A percentile compares a stretch with the other conserved stretches of the same genome.
These are phyloP conservation scores for Verticillium tricorpus DNA, from an alignment of 2,329 filamentous ascomycete genomes.

Conservation along the genomic window DNA sequence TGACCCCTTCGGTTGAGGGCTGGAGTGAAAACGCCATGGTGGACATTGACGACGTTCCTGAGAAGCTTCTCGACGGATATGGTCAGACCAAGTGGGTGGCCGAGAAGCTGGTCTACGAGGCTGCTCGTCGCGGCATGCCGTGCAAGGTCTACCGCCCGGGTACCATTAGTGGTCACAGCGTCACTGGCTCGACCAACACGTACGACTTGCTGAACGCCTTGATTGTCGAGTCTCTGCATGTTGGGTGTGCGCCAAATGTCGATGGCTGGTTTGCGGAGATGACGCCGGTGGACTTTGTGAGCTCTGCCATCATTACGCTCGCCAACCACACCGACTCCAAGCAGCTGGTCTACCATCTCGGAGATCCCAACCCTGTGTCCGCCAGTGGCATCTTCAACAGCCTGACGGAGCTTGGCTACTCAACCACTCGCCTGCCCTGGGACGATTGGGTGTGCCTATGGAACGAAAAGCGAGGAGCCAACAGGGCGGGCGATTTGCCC, in stretches of 20 bases:
- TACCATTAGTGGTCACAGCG: slow-evolving; percentile 75
- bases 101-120: slow-evolving; percentile 68
- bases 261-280: slow-evolving; percentile 76
- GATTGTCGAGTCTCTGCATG: slow-evolving; percentile 70
- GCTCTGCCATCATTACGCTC: slow-evolving; percentile 66
- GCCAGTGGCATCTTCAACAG: slow-evolving; percentile 61
- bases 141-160: slow-evolving; percentile 69
- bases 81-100: slow-evolving; percentile 81
- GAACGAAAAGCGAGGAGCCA: slow-evolving; percentile 63
- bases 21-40: slow-evolving; percentile 69
- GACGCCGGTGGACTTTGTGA: slow-evolving; percentile 80
- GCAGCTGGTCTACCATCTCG: slow-evolving; percentile 68
- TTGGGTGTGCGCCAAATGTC: slow-evolving; percentile 66
- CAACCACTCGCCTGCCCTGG: slow-evolving; percentile 61
- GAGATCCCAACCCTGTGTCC: slow-evolving; percentile 66
- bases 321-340: slow-evolving; percentile 58
- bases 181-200: slow-evolving; percentile 69
- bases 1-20: slow-evolving; percentile 64
- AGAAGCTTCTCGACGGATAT: slow-evolving; percentile 67
- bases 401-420: slow-evolving; percentile 64
- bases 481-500: slow-evolving; percentile 62
- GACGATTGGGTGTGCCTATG: slow-evolving; percentile 72
- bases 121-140: slow-evolving; percentile 62
- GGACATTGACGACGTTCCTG: slow-evolving; percentile 62
- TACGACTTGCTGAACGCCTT: slow-evolving; percentile 75